Evolutionary conservation across 208 protist species (phyloP).

Genomic region (Leishmania gerbilli): DNA sequence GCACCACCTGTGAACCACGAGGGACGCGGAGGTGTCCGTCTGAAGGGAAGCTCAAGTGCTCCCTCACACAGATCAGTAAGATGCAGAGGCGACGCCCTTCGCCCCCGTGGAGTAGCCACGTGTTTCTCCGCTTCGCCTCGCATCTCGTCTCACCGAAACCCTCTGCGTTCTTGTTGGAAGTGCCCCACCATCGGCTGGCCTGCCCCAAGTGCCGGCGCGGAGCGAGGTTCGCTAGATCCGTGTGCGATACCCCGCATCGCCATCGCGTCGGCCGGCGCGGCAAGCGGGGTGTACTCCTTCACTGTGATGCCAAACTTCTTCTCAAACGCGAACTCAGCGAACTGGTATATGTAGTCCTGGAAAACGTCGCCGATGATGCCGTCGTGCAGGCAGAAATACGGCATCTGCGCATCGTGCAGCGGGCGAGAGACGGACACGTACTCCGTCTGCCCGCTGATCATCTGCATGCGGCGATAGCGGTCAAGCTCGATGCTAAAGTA

Average conservation of each 20-base stretch:
- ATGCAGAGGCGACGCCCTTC: not conserved
- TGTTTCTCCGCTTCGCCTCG: not conserved
- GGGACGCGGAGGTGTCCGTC: not conserved
- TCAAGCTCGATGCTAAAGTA: slow-evolving; percentile 89
- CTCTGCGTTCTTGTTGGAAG: slow-evolving; percentile 79
- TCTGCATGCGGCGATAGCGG: slow-evolving; percentile 84
- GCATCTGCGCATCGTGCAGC: slow-evolving; percentile 86
- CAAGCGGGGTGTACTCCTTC: slow-evolving; percentile 77
- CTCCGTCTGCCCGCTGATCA: slow-evolving; percentile 88
- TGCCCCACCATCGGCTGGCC: slow-evolving; percentile 78
- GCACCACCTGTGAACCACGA: not conserved
- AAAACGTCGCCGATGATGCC: slow-evolving; percentile 84
- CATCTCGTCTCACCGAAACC: slow-evolving; percentile 42
- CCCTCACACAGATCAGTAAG: not conserved
- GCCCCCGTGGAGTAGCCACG: not conserved
- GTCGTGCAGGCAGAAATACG: slow-evolving; percentile 88
- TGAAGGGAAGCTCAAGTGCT: not conserved
- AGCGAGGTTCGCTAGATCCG: slow-evolving; percentile 26
- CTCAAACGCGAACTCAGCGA: slow-evolving; percentile 91
- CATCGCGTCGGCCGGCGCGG: slow-evolving; percentile 62
- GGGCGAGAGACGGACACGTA: slow-evolving; percentile 78
- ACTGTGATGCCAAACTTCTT: slow-evolving; percentile 77
- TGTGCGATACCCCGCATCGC: slow-evolving; percentile 50
- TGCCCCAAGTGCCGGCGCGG: slow-evolving; percentile 23
- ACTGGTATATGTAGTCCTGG: slow-evolving; percentile 86